Conservation (phyloP, 345 rosid species). For the Aethionema arabicum region DNA sequence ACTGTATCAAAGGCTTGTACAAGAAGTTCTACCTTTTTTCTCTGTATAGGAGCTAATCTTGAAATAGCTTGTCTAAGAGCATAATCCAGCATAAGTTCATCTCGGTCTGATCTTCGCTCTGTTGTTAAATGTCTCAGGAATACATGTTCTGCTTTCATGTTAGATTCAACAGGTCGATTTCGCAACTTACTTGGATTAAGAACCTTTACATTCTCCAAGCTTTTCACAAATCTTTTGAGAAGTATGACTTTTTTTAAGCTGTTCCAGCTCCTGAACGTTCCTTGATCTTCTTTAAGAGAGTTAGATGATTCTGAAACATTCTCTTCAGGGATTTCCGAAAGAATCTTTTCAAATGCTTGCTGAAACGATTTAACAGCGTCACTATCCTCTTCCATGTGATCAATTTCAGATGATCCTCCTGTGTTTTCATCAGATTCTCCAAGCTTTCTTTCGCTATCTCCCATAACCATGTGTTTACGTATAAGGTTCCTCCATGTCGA, state of each 20-base stretch:
- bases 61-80: slow-evolving; percentile 78
- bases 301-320: slow-evolving; percentile 19
- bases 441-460: slow-evolving; percentile 30
- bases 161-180: slow-evolving; percentile 36
- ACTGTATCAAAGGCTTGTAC: slow-evolving; percentile 90
- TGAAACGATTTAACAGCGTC: slow-evolving; percentile 59
- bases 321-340: slow-evolving; percentile 50
- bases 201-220: slow-evolving; percentile 59
- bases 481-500: slow-evolving; percentile 65
- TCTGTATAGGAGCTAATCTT: slow-evolving; percentile 67
- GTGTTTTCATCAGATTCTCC: slow-evolving; percentile 36
- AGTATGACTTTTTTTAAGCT: slow-evolving; percentile 65
- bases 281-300: slow-evolving; percentile 30
- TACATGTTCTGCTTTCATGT: slow-evolving; percentile 57
- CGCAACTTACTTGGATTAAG: slow-evolving; percentile 44
- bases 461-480: slow-evolving; percentile 66
- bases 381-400: slow-evolving; percentile 35
- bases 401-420: slow-evolving; percentile 18
- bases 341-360: slow-evolving; percentile 79
- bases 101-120: slow-evolving; percentile 61
- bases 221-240: slow-evolving; percentile 75
- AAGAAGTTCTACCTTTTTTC: slow-evolving; percentile 74
- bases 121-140: slow-evolving; percentile 46
- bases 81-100: slow-evolving; percentile 90
- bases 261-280: slow-evolving; percentile 65